These are phyloP conservation scores for Vitis hybrid DNA, from an alignment of 177 flowering plant genomes.

Conservation along the genomic window DNA sequence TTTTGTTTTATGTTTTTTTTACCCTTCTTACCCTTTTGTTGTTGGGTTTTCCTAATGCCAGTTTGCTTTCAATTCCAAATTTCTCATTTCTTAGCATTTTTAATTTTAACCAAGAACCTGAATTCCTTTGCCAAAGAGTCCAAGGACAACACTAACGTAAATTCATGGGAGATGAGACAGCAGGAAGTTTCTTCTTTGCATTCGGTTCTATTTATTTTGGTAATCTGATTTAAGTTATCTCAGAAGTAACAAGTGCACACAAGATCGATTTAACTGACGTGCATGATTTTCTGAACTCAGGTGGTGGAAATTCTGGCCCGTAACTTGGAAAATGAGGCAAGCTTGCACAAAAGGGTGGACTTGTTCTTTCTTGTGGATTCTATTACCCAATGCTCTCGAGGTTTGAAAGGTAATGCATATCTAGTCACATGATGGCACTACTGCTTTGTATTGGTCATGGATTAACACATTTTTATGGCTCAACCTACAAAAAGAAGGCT, in stretches of 20 bases:
- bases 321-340: slow-evolving; percentile 70
- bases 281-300: slow-evolving; percentile 27
- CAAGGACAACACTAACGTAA: no score
- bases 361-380: slow-evolving; percentile 97
- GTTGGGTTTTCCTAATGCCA: no score
- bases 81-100: no score
- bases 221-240: not conserved
- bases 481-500: not conserved
- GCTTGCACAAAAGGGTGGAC: slow-evolving; percentile 74
- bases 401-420: slow-evolving; percentile 65
- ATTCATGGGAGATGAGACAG: no score
- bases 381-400: slow-evolving; percentile 82
- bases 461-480: no score
- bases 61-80: no score
- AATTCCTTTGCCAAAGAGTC: no score
- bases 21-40: no score
- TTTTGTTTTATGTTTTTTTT: no score
- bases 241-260: not conserved
- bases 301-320: slow-evolving; percentile 72
- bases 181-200: not conserved
- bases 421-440: not conserved
- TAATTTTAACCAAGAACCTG: no score
- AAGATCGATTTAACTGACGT: not conserved
- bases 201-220: not conserved
- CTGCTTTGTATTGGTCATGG: not conserved